A percentile compares a stretch with the other conserved stretches of the same genome.
Evolutionary conservation across 495 filamentous ascomycete genomes (phyloP).

Genomic region (Talaromyces trachyspermus): DNA sequence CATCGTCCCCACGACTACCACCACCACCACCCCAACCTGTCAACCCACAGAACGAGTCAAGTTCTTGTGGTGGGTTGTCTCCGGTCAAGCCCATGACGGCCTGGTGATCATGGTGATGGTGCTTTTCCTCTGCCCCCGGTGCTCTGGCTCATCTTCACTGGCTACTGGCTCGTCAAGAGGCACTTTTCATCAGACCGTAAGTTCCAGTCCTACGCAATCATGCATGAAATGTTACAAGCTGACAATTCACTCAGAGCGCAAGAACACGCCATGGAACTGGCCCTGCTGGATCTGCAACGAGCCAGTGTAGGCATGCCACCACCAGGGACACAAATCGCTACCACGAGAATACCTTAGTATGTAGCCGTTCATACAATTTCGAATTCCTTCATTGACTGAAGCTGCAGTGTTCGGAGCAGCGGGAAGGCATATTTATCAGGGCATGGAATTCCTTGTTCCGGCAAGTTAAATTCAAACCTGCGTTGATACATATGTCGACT

Average conservation of each 20-base stretch:
- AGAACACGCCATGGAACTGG: not conserved
- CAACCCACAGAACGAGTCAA: not conserved
- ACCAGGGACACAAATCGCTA: not conserved
- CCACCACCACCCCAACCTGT: not conserved
- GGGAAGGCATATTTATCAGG: not conserved
- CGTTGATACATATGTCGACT: not conserved
- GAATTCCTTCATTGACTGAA: not conserved
- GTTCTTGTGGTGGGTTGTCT: not conserved
- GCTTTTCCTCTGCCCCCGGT: not conserved
- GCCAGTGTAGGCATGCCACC: not conserved
- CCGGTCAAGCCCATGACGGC: not conserved
- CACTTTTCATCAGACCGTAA: not conserved
- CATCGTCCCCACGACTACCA: not conserved
- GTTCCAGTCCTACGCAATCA: not conserved
- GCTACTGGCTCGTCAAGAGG: not conserved
- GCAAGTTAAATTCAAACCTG: not conserved
- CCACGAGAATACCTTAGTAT: not conserved
- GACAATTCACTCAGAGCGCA: not conserved
- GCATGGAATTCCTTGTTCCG: no score
- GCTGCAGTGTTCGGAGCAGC: not conserved
- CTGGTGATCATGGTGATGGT: not conserved
- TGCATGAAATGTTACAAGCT: not conserved
- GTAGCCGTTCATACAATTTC: not conserved
- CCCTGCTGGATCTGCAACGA: not conserved
- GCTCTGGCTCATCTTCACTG: no score